phyloP scores from a whole-genome alignment of 1,284 basidiomycete species.

The Moesziomyces globuligerus region DNA sequence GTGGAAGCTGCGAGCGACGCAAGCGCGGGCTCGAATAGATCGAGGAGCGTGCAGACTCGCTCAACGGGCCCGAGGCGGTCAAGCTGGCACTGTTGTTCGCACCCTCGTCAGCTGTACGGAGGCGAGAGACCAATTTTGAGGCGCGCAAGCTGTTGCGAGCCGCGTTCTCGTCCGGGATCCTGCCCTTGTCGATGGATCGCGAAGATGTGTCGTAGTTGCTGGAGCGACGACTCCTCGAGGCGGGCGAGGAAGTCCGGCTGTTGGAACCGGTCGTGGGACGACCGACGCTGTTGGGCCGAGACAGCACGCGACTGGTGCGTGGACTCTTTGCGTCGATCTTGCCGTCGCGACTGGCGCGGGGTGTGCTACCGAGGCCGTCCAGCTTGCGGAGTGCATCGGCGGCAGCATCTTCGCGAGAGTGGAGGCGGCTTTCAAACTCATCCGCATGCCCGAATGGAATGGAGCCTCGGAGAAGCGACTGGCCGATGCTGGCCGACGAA shows the following conservation, averaged over 20 bases:
- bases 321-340: slow-evolving; percentile 47
- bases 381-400: slow-evolving; percentile 90
- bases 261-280: slow-evolving; percentile 40
- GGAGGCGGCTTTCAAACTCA: slow-evolving; percentile 45
- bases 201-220: slow-evolving; percentile 41
- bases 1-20: slow-evolving; percentile 53
- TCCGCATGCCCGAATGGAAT: slow-evolving; percentile 52
- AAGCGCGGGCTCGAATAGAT: slow-evolving; percentile 48
- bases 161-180: slow-evolving; percentile 17
- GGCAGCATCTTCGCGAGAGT: slow-evolving; percentile 77
- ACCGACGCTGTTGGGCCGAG: slow-evolving; percentile 50
- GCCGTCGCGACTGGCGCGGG: slow-evolving; percentile 47
- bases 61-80: slow-evolving; percentile 1
- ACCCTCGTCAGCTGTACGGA: slow-evolving; percentile 23
- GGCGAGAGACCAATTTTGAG: slow-evolving; percentile 35
- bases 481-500: slow-evolving; percentile 71
- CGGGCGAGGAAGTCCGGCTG: slow-evolving; percentile 48
- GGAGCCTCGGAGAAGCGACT: slow-evolving; percentile 62
- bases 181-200: slow-evolving; percentile 35
- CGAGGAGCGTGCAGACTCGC: slow-evolving; percentile 24
- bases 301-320: slow-evolving; percentile 40
- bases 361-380: slow-evolving; percentile 81
- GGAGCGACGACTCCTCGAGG: slow-evolving; percentile 35
- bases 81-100: background rate
- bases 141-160: slow-evolving; percentile 33